Conservation (phyloP, 2,329 filamentous ascomycete genomes). For the Alternaria atra region DNA sequence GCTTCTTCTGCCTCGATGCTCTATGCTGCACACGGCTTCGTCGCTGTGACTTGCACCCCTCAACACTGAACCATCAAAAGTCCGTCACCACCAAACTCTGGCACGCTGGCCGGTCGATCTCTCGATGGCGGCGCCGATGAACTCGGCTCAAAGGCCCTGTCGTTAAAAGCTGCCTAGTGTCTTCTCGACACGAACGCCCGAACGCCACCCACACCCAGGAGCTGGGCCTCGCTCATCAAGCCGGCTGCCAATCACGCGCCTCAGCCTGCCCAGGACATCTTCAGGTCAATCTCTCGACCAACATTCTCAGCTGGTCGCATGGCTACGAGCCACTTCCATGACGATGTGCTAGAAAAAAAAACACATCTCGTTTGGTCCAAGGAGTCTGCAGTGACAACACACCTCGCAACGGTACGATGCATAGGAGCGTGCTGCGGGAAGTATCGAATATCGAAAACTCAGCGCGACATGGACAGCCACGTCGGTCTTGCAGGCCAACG, state of each 20-base stretch:
- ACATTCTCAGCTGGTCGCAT: constrained; percentile 19
- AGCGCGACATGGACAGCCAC: constrained; percentile 40
- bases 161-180: constrained; percentile 25
- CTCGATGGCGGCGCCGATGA: not conserved
- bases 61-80: constrained; percentile 11
- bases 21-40: not conserved
- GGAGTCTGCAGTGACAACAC: constrained; percentile 25
- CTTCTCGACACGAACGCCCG: constrained; percentile 17
- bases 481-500: constrained; percentile 39
- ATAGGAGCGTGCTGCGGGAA: constrained; percentile 21
- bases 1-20: not conserved
- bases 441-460: constrained; percentile 26
- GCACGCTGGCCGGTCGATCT: not conserved
- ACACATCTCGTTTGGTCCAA: constrained; percentile 5
- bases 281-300: constrained; percentile 32
- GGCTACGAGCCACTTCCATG: not conserved
- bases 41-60: not conserved
- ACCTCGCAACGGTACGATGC: constrained; percentile 21
- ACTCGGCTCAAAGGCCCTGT: constrained; percentile 6
- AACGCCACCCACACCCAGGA: constrained; percentile 18
- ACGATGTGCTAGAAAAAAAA: not conserved
- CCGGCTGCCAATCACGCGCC: constrained; percentile 20
- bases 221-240: constrained; percentile 28
- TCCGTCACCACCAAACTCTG: not conserved
- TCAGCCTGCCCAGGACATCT: constrained; percentile 12